Percentiles rank a stretch among this genome's conserved stretches.
These are phyloP conservation scores for Beauveria medogensis DNA, from an alignment of 2,329 filamentous ascomycete genomes.

Conservation along the genomic window DNA sequence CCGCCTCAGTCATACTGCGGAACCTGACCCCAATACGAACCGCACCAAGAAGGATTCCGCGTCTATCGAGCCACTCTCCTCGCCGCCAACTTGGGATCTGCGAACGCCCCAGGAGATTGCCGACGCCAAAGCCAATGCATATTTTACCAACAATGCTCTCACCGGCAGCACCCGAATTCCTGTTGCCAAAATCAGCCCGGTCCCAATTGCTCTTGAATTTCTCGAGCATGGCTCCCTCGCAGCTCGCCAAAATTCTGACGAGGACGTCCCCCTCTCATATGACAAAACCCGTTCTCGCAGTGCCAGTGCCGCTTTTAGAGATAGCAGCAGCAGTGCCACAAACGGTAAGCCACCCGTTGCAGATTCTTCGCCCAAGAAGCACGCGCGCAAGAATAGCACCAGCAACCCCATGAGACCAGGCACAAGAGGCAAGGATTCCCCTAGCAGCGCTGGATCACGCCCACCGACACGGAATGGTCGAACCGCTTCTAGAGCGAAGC, in stretches of 20 bases:
- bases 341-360: conserved; percentile 34
- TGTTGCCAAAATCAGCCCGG: conserved; percentile 69
- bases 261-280: conserved; percentile 52
- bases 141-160: conserved; percentile 42
- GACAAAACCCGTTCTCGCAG: conserved; percentile 62
- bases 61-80: conserved; percentile 28
- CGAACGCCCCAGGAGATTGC: conserved; percentile 72
- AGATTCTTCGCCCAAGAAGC: conserved; percentile 49
- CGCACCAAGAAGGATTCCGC: conserved; percentile 39
- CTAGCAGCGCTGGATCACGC: conserved; percentile 40
- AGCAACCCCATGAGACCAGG: conserved; percentile 43
- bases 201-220: conserved; percentile 63
- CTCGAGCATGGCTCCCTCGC: conserved; percentile 67
- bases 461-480: conserved; percentile 54
- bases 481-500: conserved; percentile 45
- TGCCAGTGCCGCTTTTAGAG: conserved; percentile 49
- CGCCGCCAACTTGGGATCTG: conserved; percentile 57
- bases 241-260: conserved; percentile 46
- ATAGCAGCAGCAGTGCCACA: conserved; percentile 15
- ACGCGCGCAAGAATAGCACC: conserved; percentile 30
- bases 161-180: conserved; percentile 77
- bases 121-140: conserved; percentile 43
- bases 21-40: conserved; percentile 21
- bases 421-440: conserved; percentile 47
- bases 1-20: conserved; percentile 25